phyloP scores from a whole-genome alignment of 768 basidiomycete species.

The Lyophyllum semitale region DNA sequence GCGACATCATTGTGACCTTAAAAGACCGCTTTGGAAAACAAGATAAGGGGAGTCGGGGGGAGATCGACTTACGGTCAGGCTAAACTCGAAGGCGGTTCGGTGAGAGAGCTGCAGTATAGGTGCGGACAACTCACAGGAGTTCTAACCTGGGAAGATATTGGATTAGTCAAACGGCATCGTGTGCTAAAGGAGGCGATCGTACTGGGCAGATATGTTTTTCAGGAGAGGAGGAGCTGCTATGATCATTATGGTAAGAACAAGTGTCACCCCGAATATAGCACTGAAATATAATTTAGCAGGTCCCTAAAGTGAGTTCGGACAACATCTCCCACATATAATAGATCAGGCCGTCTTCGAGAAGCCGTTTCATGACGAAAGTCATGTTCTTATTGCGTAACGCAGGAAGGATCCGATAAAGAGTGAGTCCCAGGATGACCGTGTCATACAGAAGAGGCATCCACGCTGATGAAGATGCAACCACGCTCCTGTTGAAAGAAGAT shows the following conservation, averaged over 20 bases:
- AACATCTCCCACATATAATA: slow-evolving; percentile 40
- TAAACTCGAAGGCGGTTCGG: slow-evolving; percentile 7
- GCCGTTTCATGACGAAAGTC: slow-evolving; percentile 39
- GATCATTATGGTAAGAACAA: slow-evolving; percentile 50
- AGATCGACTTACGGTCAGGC: background rate
- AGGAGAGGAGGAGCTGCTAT: slow-evolving; percentile 42
- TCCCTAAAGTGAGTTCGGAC: background rate
- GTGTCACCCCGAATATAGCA: slow-evolving; percentile 45
- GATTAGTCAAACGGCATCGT: background rate
- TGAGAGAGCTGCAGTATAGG: background rate
- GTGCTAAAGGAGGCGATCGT: slow-evolving; percentile 17
- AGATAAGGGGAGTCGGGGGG: too few relatives aligned
- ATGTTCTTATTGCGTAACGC: slow-evolving; percentile 32
- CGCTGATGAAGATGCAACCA: slow-evolving; percentile 45
- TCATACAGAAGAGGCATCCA: slow-evolving; percentile 54
- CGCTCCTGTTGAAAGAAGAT: slow-evolving; percentile 30
- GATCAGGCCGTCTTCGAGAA: slow-evolving; percentile 47
- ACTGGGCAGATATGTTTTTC: slow-evolving; percentile 52
- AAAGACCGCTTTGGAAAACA: background rate
- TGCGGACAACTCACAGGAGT: slow-evolving; percentile 32
- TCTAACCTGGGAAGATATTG: slow-evolving; percentile 35
- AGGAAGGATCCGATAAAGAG: slow-evolving; percentile 39
- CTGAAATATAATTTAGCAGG: slow-evolving; percentile 21
- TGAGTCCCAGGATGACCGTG: slow-evolving; percentile 41
- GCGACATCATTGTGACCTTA: slow-evolving; percentile 66